Conservation (phyloP, 345 rosid genomes). For the Citrus medica region DNA sequence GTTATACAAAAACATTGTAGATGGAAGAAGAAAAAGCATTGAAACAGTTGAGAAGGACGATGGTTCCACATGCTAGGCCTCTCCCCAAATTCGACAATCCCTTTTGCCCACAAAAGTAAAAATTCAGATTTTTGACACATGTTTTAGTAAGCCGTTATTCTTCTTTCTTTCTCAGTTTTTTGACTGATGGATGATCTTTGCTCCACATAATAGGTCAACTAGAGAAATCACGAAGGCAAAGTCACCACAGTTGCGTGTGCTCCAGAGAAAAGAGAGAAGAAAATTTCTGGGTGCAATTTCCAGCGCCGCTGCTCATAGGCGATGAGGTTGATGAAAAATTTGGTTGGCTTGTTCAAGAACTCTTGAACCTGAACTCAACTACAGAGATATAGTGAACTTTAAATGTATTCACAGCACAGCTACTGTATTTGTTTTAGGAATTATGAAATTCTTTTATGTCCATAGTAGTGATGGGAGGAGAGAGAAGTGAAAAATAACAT, state of each 20-base stretch:
- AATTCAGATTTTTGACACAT: background rate
- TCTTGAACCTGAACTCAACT: conserved; percentile 49
- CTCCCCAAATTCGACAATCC: conserved; percentile 81
- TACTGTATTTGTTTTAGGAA: background rate
- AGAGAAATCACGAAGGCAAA: conserved; percentile 61
- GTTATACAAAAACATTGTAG: conserved; percentile 27
- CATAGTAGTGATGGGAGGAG: background rate
- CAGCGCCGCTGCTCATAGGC: conserved; percentile 45
- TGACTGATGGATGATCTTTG: background rate
- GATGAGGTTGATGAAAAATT: conserved; percentile 6
- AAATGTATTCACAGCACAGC: background rate
- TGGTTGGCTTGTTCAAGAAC: conserved; percentile 59
- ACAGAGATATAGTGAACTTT: background rate
- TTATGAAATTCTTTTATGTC: background rate
- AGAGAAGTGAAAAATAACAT: too few species aligned
- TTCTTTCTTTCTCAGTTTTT: background rate
- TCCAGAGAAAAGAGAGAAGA: conserved; percentile 36
- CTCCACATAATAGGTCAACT: conserved; percentile 39
- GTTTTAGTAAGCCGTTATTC: background rate
- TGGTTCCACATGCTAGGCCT: conserved; percentile 94
- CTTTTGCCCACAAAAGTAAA: conserved; percentile 77
- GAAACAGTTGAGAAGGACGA: conserved; percentile 83
- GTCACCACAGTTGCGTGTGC: conserved; percentile 56
- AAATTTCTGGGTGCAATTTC: conserved; percentile 22
- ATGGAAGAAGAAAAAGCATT: conserved; percentile 85